A percentile compares a stretch with the other conserved stretches of the same genome.
Conservation (phyloP, 139 green algal species). For the Chlorella sorokiniana region DNA sequence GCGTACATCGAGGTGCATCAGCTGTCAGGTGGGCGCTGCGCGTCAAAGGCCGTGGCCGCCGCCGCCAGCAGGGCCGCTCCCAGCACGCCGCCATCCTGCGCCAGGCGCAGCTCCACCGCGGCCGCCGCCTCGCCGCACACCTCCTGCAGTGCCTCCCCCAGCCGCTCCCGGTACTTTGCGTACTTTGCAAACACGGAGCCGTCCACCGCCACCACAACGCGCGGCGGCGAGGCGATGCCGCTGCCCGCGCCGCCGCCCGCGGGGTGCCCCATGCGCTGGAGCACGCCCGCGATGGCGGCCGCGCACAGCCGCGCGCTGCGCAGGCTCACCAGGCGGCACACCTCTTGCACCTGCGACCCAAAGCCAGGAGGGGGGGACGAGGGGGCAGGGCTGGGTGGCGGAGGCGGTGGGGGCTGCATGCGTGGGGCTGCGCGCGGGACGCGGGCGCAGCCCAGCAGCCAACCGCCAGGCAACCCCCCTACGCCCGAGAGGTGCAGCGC, state of each 20-base stretch:
- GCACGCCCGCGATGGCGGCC: slow-evolving; percentile 58
- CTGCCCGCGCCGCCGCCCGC: slow-evolving; percentile 31
- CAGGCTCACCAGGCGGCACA: slow-evolving; percentile 70
- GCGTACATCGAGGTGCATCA: neutral
- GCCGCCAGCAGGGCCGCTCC: slow-evolving; percentile 37
- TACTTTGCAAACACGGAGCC: slow-evolving; percentile 72
- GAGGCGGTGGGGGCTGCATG: neutral
- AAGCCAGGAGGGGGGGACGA: neutral
- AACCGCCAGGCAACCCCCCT: no score
- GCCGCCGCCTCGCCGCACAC: slow-evolving; percentile 36
- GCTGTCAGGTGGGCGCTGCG: neutral
- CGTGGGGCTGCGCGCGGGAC: no score
- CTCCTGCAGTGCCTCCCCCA: slow-evolving; percentile 32
- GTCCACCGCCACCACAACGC: slow-evolving; percentile 67
- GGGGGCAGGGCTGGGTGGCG: neutral
- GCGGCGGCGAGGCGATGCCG: neutral
- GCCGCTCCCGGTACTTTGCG: slow-evolving; percentile 48
- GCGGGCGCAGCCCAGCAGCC: no score
- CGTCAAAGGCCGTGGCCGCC: slow-evolving; percentile 12
- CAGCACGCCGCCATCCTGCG: slow-evolving; percentile 34
- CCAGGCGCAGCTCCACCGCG: slow-evolving; percentile 18
- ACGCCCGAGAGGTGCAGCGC: no score
- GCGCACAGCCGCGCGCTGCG: slow-evolving; percentile 69
- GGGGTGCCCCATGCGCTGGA: slow-evolving; percentile 46
- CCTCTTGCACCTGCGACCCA: slow-evolving; percentile 57